Conservation (phyloP, 2,329 filamentous ascomycete species). For the Pseudocercospora macadamiae region DNA sequence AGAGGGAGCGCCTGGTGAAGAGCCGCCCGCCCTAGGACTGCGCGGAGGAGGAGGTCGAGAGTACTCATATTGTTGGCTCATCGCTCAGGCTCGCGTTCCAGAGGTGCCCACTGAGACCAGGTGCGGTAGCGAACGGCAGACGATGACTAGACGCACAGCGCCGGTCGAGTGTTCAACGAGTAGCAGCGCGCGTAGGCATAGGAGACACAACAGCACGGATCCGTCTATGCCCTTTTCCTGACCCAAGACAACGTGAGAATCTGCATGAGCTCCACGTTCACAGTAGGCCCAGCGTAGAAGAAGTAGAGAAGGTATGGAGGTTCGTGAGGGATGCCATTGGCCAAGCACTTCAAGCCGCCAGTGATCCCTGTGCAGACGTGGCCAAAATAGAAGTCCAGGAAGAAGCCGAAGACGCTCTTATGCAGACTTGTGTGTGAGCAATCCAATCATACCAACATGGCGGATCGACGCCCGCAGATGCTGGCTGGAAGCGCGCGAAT, state of each 20-base stretch:
- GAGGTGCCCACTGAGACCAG: slow-evolving; percentile 21
- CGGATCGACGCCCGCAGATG: not conserved
- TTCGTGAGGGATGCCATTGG: slow-evolving; percentile 18
- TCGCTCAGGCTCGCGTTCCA: slow-evolving; percentile 26
- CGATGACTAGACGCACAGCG: slow-evolving; percentile 19
- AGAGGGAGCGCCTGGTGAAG: slow-evolving; percentile 23
- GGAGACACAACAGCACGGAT: slow-evolving; percentile 16
- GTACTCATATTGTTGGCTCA: slow-evolving; percentile 38
- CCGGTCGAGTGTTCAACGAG: slow-evolving; percentile 24
- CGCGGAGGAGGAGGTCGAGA: slow-evolving; percentile 34
- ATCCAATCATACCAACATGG: not conserved
- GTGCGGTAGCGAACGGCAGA: slow-evolving; percentile 18
- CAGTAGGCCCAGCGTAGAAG: slow-evolving; percentile 16
- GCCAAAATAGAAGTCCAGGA: slow-evolving; percentile 16
- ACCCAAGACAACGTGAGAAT: slow-evolving; percentile 15
- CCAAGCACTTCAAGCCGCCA: slow-evolving; percentile 17
- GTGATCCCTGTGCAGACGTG: slow-evolving; percentile 7
- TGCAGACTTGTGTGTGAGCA: not conserved
- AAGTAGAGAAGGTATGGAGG: slow-evolving; percentile 9
- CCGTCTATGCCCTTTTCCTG: slow-evolving; percentile 14
- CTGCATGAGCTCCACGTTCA: slow-evolving; percentile 16
- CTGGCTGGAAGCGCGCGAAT: not conserved
- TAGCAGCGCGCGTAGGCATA: slow-evolving; percentile 27
- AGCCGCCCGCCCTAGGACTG: slow-evolving; percentile 24
- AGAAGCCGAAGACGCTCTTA: not conserved